A percentile compares a stretch with the other conserved stretches of the same genome.
Evolutionary conservation across 371 early-diverging fungal genomes (phyloP).

Genomic region (Syncephalastrum sp.): DNA sequence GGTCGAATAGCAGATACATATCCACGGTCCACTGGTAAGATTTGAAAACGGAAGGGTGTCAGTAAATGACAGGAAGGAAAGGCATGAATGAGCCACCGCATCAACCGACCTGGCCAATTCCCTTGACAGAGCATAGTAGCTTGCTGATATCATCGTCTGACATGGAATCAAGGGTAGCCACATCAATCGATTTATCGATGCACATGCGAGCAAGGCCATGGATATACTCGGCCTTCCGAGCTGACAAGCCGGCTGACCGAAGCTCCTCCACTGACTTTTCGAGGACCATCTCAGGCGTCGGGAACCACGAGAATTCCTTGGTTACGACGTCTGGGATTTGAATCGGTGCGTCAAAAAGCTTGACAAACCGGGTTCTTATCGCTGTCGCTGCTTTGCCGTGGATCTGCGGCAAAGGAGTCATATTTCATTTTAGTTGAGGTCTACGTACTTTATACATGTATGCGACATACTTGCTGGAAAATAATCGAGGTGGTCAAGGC

Average conservation of each 20-base stretch:
- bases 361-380: slow-evolving; percentile 39
- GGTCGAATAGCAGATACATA: slow-evolving; percentile 57
- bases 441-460: too few relatives aligned
- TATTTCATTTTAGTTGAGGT: too few relatives aligned
- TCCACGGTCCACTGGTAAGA: slow-evolving; percentile 53
- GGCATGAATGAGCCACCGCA: not conserved
- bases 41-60: too few relatives aligned
- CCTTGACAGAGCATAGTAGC: slow-evolving; percentile 44
- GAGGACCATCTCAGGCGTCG: slow-evolving; percentile 40
- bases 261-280: slow-evolving; percentile 28
- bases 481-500: slow-evolving; percentile 42
- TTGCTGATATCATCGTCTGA: slow-evolving; percentile 43
- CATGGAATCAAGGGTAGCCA: slow-evolving; percentile 33
- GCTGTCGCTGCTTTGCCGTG: slow-evolving; percentile 50
- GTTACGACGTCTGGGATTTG: slow-evolving; percentile 15
- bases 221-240: slow-evolving; percentile 44
- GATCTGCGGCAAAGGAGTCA: slow-evolving; percentile 8
- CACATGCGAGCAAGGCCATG: slow-evolving; percentile 49
- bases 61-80: too few relatives aligned
- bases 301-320: slow-evolving; percentile 29
- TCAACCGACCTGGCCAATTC: slow-evolving; percentile 52
- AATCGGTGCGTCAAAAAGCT: slow-evolving; percentile 30
- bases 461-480: slow-evolving; percentile 40
- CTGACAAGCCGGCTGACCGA: slow-evolving; percentile 46
- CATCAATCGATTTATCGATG: slow-evolving; percentile 36